These are phyloP conservation scores for Candida sanyaensis DNA, from an alignment of 1,139 yeast genomes.

Conservation along the genomic window DNA sequence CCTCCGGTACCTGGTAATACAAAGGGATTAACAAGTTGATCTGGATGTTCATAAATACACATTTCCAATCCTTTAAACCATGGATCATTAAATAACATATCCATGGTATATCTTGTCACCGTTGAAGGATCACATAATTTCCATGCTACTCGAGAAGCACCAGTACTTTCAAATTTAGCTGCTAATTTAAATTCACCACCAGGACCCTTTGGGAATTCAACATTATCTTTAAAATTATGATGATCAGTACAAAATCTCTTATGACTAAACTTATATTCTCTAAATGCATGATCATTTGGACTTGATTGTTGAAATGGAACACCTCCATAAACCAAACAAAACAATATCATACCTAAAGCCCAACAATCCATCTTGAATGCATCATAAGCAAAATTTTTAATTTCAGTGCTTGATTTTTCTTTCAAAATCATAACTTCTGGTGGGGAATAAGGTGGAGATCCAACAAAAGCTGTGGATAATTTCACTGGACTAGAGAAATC, in stretches of 20 bases:
- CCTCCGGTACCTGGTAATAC: slow-evolving; percentile 29
- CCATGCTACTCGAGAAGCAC: slow-evolving; percentile 74
- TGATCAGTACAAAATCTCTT: slow-evolving; percentile 49
- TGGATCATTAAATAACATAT: slow-evolving; percentile 57
- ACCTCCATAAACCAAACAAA: slow-evolving; percentile 58
- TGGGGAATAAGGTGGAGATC: slow-evolving; percentile 80
- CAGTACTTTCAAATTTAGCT: slow-evolving; percentile 55
- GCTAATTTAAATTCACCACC: slow-evolving; percentile 70
- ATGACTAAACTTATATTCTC: slow-evolving; percentile 59
- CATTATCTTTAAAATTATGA: slow-evolving; percentile 55
- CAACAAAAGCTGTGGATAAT: slow-evolving; percentile 54
- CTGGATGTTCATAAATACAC: slow-evolving; percentile 58
- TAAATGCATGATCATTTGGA: slow-evolving; percentile 51
- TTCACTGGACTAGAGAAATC: slow-evolving; percentile 52
- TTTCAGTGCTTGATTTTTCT: slow-evolving; percentile 35
- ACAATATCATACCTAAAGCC: slow-evolving; percentile 70
- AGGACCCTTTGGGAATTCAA: slow-evolving; percentile 50
- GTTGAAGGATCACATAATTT: slow-evolving; percentile 68
- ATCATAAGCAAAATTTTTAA: slow-evolving; percentile 53
- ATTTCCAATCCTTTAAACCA: slow-evolving; percentile 64
- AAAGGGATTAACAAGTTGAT: slow-evolving; percentile 46
- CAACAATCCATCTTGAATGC: slow-evolving; percentile 72
- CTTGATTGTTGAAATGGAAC: slow-evolving; percentile 62
- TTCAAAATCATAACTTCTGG: slow-evolving; percentile 69
- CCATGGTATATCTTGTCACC: slow-evolving; percentile 53